These are phyloP conservation scores for Aspergillus pseudoglaucus DNA, from an alignment of 2,329 filamentous ascomycete species.

Conservation along the genomic window DNA sequence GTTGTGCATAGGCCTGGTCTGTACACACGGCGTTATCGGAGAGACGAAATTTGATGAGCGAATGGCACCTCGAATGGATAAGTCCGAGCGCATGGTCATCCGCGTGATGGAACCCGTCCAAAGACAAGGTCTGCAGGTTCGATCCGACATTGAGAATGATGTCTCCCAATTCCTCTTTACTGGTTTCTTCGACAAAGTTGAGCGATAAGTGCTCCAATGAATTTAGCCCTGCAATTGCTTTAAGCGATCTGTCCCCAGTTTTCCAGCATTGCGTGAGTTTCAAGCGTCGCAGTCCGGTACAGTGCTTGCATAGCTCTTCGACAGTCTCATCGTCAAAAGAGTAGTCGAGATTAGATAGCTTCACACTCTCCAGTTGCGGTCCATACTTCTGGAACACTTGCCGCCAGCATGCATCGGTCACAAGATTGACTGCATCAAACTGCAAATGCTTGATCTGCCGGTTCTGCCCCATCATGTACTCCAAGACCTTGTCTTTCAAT, in stretches of 20 bases:
- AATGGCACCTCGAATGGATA: slow-evolving; percentile 63
- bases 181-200: slow-evolving; percentile 53
- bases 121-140: slow-evolving; percentile 67
- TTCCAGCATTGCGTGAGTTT: slow-evolving; percentile 78
- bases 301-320: slow-evolving; percentile 54
- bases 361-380: slow-evolving; percentile 57
- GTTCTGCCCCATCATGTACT: slow-evolving; percentile 70
- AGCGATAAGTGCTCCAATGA: slow-evolving; percentile 70
- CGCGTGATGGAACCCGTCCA: slow-evolving; percentile 60
- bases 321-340: slow-evolving; percentile 70
- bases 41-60: slow-evolving; percentile 71
- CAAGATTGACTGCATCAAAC: slow-evolving; percentile 75
- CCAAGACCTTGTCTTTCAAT: slow-evolving; percentile 77
- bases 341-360: slow-evolving; percentile 77
- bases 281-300: slow-evolving; percentile 63
- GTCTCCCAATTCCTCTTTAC: slow-evolving; percentile 52
- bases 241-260: slow-evolving; percentile 60
- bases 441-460: slow-evolving; percentile 65
- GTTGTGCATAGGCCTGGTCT: slow-evolving; percentile 62
- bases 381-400: slow-evolving; percentile 63
- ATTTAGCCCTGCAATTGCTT: slow-evolving; percentile 55
- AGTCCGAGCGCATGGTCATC: slow-evolving; percentile 64
- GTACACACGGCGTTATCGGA: slow-evolving; percentile 69
- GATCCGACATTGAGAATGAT: slow-evolving; percentile 58
- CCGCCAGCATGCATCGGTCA: slow-evolving; percentile 70